A percentile compares a stretch with the other conserved stretches of the same genome.
Evolutionary conservation across 2,329 filamentous ascomycete species (phyloP).

Genomic region (Epichloe scottii): DNA sequence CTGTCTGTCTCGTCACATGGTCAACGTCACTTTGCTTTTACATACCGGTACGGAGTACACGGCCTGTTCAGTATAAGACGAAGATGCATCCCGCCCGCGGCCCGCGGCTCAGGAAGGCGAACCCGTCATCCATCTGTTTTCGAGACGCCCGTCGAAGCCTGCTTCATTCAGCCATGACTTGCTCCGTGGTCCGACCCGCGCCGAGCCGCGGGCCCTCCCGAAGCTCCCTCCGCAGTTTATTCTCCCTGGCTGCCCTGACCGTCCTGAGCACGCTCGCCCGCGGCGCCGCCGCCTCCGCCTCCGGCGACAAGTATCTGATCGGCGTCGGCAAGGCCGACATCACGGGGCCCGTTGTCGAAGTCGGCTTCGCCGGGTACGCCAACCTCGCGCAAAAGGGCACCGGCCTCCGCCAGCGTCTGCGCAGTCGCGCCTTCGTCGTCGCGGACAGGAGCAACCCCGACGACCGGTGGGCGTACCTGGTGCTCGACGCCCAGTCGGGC

Average conservation of each 20-base stretch:
- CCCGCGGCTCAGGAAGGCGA: too few species aligned
- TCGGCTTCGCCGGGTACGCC: constrained; percentile 88
- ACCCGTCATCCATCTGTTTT: too few species aligned
- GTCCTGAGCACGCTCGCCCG: constrained; percentile 1
- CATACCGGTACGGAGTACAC: too few species aligned
- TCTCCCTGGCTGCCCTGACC: neutral
- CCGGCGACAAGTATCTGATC: constrained; percentile 32
- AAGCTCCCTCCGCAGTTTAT: constrained; percentile 5
- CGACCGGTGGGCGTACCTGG: constrained; percentile 74
- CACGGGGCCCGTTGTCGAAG: constrained; percentile 69
- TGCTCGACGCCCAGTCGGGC: constrained; percentile 76
- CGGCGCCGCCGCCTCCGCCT: neutral
- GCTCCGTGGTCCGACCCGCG: neutral
- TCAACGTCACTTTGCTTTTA: too few species aligned
- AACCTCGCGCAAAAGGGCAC: constrained; percentile 70
- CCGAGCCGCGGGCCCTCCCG: neutral
- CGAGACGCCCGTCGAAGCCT: too few species aligned
- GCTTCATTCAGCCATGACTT: neutral
- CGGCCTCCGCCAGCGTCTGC: constrained; percentile 75
- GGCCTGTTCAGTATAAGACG: too few species aligned
- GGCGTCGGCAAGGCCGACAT: constrained; percentile 47
- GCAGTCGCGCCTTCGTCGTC: constrained; percentile 82
- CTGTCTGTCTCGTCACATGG: too few species aligned
- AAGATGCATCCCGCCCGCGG: too few species aligned
- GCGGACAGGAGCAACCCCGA: constrained; percentile 51